Evolutionary conservation across 768 basidiomycete species (phyloP), one percentile per base, ranked within the genome.

Genomic region (Mycena pura): DNA sequence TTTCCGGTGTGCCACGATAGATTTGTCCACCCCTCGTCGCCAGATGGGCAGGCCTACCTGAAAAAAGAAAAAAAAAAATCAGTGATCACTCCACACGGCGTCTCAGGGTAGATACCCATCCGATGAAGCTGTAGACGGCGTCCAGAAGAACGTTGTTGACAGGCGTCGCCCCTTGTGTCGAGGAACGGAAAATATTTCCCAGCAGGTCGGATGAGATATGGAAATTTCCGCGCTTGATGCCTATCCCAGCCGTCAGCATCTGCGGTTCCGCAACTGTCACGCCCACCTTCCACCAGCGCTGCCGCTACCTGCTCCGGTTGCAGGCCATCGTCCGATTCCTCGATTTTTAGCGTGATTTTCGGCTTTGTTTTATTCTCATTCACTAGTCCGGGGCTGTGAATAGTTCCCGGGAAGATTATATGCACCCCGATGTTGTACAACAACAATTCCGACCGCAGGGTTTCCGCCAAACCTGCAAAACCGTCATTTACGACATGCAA

Each of bases 361-460:
- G 91, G 91, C 66, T 93, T 92, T 15, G 77, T 78, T 65, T 79
- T 80, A 68, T 87, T 84, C 70, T 92, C 91, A 49, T 80, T 77
- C 25, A 83, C 82, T 53, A 79, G 86, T 0, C 91, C 90, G 0
- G 90, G 87, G 1, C 81, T 82, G 59, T 77, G 80, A 67, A 93
- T 92, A 4, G 89, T 90, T 2, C 78, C 80, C 2, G 91, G 90
- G 74, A 89, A 84, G 73, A 82, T 88, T 47, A 90, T 81, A 64
- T 91, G 89, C 14, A 90, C 81, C 40, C 75, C 73, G 69, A 91
- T 87, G 38, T 80, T 80, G 68, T 91, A 90, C 14, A 91, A 77
- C 21, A 84, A 69, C 47, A 90, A 76, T 68, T 92, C 91, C 13
- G 82, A 85, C 17, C 87, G 85, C 15, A 93, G 78, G 0, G 85